Base-by-base conservation (phyloP, 2,329 filamentous ascomycete species). In the Aspergillus candidus region DNA sequence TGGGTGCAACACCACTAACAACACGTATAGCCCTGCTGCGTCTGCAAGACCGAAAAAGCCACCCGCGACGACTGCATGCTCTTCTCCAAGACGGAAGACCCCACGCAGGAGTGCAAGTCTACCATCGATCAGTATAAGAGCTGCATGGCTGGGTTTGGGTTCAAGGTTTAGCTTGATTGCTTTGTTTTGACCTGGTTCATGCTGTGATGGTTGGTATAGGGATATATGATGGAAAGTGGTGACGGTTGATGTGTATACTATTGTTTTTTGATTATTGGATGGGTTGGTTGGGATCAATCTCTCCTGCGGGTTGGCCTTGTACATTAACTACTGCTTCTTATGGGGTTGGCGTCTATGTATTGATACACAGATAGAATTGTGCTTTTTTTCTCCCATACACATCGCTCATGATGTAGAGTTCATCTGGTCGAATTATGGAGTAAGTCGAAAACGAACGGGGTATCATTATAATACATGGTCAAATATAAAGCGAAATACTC, bases 41-140 rank as follows among this genome's bases (percentile, higher is more conserved):
- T 97, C 27, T 98, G 93, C 80, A 96, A 90, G 65, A 82, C 93
- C 35, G 89, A 98, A 69, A 98, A 98, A 70, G 77, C 87, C 32
- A 79, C 79, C 57, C 88, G 93, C 52, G 93, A 98, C 72, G 90
- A 98, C 71, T 98, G 93, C 76, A 97, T 98, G 91, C 86, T 98
- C 44, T 96, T 97, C 74, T 94, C 88, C 44, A 89, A 80, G 51
- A 78, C 86, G 49, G 77, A 83, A 61, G 85, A 96, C 63, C 88
- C 93, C 32, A 54, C 60, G 10, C 79, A 87, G 58, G 89, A 94
- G 60, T 98, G 93, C 77, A 78, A 83, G 68, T 78, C 83, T 40
- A 78, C 88, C 50, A 86, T 98, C 52, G 80, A 88, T 22, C 82
- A 87, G 63, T 98, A 98, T 74, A 84, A 82, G 72, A 81, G 72